Conservation (phyloP, 371 early-diverging fungal species). For the Mortierella sp. region DNA sequence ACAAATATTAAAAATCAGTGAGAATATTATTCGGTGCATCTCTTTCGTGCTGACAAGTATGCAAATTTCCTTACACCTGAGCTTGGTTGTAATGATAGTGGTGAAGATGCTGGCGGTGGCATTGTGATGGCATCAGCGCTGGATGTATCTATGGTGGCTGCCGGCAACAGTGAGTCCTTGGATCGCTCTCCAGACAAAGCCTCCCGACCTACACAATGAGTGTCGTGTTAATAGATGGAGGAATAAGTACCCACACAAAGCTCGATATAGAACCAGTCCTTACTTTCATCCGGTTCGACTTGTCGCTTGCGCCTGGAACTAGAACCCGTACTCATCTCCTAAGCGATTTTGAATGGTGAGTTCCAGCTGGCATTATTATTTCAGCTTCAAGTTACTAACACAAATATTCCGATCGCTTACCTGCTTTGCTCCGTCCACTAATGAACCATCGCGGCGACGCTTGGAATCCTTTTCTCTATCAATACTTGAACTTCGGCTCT, state of each 20-base stretch:
- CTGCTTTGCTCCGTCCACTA: slow-evolving; percentile 5
- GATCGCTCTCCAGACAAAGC: slow-evolving; percentile 11
- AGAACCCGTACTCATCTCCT: slow-evolving; percentile 2
- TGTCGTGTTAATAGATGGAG: neutral
- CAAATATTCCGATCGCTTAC: neutral
- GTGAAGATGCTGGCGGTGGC: slow-evolving; percentile 19
- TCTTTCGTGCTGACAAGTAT: neutral
- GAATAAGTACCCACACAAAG: neutral
- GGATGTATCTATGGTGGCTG: neutral
- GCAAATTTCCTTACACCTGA: neutral
- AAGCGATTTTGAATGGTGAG: neutral
- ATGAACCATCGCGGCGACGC: slow-evolving; percentile 36
- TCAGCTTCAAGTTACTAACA: too few species aligned
- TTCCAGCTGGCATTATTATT: neutral
- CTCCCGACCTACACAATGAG: slow-evolving; percentile 7
- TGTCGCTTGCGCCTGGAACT: slow-evolving; percentile 41
- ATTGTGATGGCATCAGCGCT: slow-evolving; percentile 19
- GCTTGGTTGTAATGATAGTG: neutral
- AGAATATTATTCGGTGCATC: neutral
- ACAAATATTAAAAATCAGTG: neutral
- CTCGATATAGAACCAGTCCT: neutral
- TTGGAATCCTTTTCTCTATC: slow-evolving; percentile 42
- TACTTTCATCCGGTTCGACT: slow-evolving; percentile 39
- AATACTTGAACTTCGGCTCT: slow-evolving; percentile 30
- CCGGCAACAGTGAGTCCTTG: slow-evolving; percentile 11